These are phyloP conservation scores for Candida ulmi DNA, from an alignment of 805 yeast species.

Conservation along the genomic window DNA sequence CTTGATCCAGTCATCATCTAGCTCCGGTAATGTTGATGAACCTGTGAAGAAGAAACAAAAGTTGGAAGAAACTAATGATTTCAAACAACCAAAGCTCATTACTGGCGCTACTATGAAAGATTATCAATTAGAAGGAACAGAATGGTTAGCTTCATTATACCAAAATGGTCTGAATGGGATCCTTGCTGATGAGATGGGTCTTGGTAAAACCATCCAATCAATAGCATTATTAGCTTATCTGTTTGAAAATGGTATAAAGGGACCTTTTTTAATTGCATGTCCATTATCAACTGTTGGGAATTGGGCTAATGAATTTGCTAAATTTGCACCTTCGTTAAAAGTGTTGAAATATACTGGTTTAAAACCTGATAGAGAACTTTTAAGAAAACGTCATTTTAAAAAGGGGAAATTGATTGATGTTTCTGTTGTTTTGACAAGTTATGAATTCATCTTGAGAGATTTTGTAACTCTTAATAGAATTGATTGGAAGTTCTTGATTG, in stretches of 20 bases:
- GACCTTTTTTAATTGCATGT: slow-evolving; percentile 75
- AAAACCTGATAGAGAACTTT: slow-evolving; percentile 46
- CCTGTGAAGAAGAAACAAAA: slow-evolving; percentile 19
- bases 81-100: slow-evolving; percentile 49
- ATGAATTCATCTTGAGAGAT: slow-evolving; percentile 75
- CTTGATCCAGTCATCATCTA: slow-evolving; percentile 48
- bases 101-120: slow-evolving; percentile 63
- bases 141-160: slow-evolving; percentile 83
- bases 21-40: slow-evolving; percentile 35
- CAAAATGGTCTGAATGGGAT: slow-evolving; percentile 95
- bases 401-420: slow-evolving; percentile 21
- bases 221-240: slow-evolving; percentile 73
- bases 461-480: slow-evolving; percentile 43
- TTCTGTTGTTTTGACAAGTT: slow-evolving; percentile 71
- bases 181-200: slow-evolving; percentile 96
- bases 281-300: slow-evolving; percentile 83
- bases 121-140: slow-evolving; percentile 85
- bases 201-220: slow-evolving; percentile 90
- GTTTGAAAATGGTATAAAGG: slow-evolving; percentile 69
- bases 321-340: slow-evolving; percentile 67
- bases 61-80: background rate
- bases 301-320: slow-evolving; percentile 71
- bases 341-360: slow-evolving; percentile 61
- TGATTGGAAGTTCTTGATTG: slow-evolving; percentile 79
- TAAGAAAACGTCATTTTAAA: slow-evolving; percentile 29